Base-by-base conservation (phyloP, 177 flowering plant species). In the Tripterygium wilfordii region DNA sequence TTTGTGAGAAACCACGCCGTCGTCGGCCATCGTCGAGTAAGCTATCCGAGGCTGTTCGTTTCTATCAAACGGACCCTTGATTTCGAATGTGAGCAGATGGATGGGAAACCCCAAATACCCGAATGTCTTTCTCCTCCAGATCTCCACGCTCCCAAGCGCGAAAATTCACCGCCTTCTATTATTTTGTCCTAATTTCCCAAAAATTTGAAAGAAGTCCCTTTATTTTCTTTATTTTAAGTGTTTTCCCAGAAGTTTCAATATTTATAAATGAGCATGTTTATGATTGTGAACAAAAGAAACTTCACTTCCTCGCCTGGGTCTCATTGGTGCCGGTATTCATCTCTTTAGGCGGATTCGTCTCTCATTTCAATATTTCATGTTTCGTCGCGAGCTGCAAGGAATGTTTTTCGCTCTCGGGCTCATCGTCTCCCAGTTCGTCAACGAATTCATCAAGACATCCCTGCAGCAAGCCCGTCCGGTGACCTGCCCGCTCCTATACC, bases 241-340 rank as follows among this genome's bases (percentile, higher is more conserved):
- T n/a, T n/a, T n/a, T n/a, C n/a, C n/a, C n/a, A n/a, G n/a, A n/a
- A n/a, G n/a, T n/a, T n/a, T n/a, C n/a, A n/a, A n/a, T n/a, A n/a
- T n/a, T n/a, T n/a, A n/a, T n/a, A n/a, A n/a, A n/a, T n/a, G n/a
- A n/a, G n/a, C n/a, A n/a, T n/a, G n/a, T n/a, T n/a, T n/a, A n/a
- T n/a, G n/a, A n/a, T n/a, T n/a, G n/a, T n/a, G n/a, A n/a, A n/a
- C n/a, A n/a, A n/a, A n/a, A n/a, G n/a, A 3, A 39, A 18, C 16
- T 39, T 23, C 79, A 71, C 36, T 80, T 82, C 66, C 67, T 91
- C 0, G 98, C 98, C 9, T 91, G 98, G 96, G 58, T 91, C 16
- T 91, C 98, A 0, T 71, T 88, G 6, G 49, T 91, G 54, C 98
- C 96, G 0, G 83, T 91, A 52, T 91, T 88, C 83, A 85, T 88